Evolutionary conservation across 1,284 basidiomycete species (phyloP).

Genomic region (Grifola frondosa): DNA sequence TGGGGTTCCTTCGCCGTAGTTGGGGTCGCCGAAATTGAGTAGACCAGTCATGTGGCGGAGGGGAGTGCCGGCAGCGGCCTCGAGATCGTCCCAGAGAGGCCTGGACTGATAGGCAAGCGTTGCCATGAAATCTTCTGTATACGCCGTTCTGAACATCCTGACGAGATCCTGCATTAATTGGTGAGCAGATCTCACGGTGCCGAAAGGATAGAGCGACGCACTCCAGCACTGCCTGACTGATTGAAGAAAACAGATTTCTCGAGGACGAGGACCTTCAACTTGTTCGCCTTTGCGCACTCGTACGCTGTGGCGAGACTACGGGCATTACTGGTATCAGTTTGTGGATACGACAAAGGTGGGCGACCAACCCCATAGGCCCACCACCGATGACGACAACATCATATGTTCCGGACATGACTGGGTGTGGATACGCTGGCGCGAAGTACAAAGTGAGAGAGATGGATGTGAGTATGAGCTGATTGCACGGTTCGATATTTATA

Average conservation of each 20-base stretch:
- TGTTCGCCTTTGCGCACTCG: constrained; percentile 2
- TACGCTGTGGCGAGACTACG: constrained; percentile 1
- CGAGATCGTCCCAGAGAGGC: no score
- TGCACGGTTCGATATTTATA: no score
- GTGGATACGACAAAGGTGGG: background rate
- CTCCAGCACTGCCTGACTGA: background rate
- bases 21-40: constrained; percentile 7
- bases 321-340: background rate
- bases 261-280: constrained; percentile 5
- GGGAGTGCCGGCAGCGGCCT: constrained; percentile 2
- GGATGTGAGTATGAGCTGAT: no score
- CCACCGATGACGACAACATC: constrained; percentile 4
- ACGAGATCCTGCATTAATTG: constrained; percentile 1
- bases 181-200: background rate
- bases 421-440: no score
- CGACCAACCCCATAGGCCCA: constrained; percentile 1
- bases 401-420: no score
- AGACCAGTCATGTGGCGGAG: constrained; percentile 7
- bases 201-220: background rate
- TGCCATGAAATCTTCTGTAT: constrained; percentile 8
- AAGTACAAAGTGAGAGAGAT: no score
- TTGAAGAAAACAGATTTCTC: constrained; percentile 2
- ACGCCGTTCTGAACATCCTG: constrained; percentile 8
- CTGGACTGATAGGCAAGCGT: constrained; percentile 5
- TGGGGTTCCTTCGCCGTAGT: constrained; percentile 7